A percentile compares a stretch with the other conserved stretches of the same genome.
phyloP scores from a whole-genome alignment of 2,329 filamentous ascomycete genomes.

The Dryadomyces quercivorus region DNA sequence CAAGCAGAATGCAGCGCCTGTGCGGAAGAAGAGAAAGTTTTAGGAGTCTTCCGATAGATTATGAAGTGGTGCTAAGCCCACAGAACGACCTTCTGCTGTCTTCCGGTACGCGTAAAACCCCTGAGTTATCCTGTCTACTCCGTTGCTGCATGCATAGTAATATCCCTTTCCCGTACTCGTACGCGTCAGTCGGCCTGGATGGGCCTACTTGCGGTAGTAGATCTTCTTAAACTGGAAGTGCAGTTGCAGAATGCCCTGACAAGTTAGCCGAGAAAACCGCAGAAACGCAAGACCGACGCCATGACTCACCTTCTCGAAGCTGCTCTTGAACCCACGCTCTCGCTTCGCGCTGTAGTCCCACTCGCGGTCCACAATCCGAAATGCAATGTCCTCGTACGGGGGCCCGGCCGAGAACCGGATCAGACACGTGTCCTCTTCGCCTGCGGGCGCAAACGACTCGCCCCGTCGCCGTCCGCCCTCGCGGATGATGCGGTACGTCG shows the following conservation, averaged over 20 bases:
- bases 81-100: too few species aligned
- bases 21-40: constrained; percentile 45
- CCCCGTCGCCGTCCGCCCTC: constrained; percentile 82
- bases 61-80: too few species aligned
- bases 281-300: constrained; percentile 11
- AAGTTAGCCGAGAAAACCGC: constrained; percentile 9
- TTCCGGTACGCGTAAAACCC: too few species aligned
- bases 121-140: not conserved
- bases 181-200: too few species aligned
- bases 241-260: constrained; percentile 80
- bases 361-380: constrained; percentile 94
- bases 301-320: constrained; percentile 80
- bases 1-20: constrained; percentile 34
- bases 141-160: not conserved
- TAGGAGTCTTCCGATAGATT: too few species aligned
- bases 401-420: constrained; percentile 92
- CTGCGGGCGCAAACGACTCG: constrained; percentile 84
- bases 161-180: not conserved
- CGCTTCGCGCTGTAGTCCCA: constrained; percentile 98
- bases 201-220: constrained; percentile 27
- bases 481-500: constrained; percentile 90
- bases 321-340: constrained; percentile 89
- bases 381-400: constrained; percentile 93
- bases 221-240: constrained; percentile 97
- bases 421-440: constrained; percentile 92